Conservation (phyloP, 2,329 filamentous ascomycete species). For the Apiospora sp. region DNA sequence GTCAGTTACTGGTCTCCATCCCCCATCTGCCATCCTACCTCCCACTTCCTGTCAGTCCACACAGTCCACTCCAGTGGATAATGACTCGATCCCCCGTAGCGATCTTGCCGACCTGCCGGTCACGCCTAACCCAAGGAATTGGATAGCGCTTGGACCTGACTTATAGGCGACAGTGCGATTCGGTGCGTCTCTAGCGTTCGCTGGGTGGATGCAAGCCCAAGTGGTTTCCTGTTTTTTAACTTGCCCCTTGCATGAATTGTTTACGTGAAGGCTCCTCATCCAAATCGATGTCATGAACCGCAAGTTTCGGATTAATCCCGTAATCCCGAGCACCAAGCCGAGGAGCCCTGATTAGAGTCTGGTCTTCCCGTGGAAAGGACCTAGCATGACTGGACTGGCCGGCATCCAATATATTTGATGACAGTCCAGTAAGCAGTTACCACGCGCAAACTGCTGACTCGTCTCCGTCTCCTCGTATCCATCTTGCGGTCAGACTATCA, state of each 20-base stretch:
- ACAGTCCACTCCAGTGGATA: not conserved
- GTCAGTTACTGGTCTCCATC: not conserved
- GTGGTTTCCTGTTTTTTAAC: constrained; percentile 10
- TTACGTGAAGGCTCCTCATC: not conserved
- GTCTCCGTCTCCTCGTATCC: not conserved
- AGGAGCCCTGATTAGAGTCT: not conserved
- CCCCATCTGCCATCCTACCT: not conserved
- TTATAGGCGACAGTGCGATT: not conserved
- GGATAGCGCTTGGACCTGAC: constrained; percentile 4
- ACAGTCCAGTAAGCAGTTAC: not conserved
- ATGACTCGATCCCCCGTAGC: constrained; percentile 2
- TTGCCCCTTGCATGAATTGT: not conserved
- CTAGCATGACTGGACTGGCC: not conserved
- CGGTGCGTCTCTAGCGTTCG: not conserved
- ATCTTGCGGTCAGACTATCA: not conserved
- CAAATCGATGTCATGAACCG: not conserved
- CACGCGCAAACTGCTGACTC: not conserved
- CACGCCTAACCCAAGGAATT: not conserved
- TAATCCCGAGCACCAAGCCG: not conserved
- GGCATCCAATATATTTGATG: not conserved
- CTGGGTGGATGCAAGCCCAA: constrained; percentile 16
- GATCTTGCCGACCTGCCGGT: constrained; percentile 10
- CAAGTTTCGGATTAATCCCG: not conserved
- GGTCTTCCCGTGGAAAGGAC: not conserved
- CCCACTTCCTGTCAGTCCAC: too few relatives aligned